Base-by-base conservation (phyloP, 352 stramenopile species). In the Thalassiosira delicatula region DNA sequence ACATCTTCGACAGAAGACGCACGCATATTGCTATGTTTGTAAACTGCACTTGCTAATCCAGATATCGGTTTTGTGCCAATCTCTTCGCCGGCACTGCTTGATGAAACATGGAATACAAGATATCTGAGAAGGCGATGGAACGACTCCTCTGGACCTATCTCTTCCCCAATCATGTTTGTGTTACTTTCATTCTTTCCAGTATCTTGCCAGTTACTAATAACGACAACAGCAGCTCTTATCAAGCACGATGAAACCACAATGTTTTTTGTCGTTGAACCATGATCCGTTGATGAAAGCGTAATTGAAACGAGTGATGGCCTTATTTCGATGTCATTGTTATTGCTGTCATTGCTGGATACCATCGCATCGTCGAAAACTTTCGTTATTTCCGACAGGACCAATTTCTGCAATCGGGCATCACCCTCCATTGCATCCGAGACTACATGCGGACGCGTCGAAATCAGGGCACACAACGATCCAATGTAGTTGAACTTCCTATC, bases 131-230 rank as follows among this genome's bases (percentile, higher is more conserved):
- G 73, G 40, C 76, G 32, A 61, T 81, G 61, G 11, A 76, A 79
- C 0, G 76, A 74, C n/a, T 68, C 57, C 27, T 88, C 63, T 68
- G 57, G 23, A n/a, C n/a, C n/a, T n/a, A n/a, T n/a, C n/a, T n/a
- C n/a, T 19, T 59, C 29, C 30, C 30, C 65, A 12, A 68, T 71
- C 42, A 53, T 44, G 12, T 76, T 51, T 19, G 12, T 35, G 61
- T 81, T 30, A 11, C 79, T 44, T 2, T 66, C 19, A 59, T 76
- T 62, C 23, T 17, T 60, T 25, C 49, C 62, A n/a, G n/a, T n/a
- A n/a, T n/a, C n/a, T 42, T 81, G 53, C 86, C 85, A 90, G 71
- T 89, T 86, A 63, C 88, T 92, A 23, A 93, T 70, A 17, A 93
- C 51, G 37, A 93, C 76, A 32, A 86, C 90, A 21, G 80, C 76